These are phyloP conservation scores for Zygoascus ofunaensis DNA, from an alignment of 805 yeast species.

Conservation along the genomic window DNA sequence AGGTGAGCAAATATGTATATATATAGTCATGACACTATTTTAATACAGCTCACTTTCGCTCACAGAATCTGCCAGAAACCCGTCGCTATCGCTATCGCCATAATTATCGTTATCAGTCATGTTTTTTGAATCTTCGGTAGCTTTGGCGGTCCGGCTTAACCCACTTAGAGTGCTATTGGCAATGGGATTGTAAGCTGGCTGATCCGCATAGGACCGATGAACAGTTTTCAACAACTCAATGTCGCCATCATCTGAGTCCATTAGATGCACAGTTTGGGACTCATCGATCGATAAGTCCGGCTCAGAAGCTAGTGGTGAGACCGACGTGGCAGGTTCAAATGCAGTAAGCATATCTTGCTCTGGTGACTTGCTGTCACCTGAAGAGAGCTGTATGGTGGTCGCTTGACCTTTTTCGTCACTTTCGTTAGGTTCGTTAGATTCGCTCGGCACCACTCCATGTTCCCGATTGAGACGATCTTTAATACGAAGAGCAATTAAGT, in stretches of 20 bases:
- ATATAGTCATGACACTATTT: no score
- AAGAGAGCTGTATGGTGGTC: background rate
- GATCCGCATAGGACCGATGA: background rate
- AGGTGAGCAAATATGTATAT: no score
- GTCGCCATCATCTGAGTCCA: background rate
- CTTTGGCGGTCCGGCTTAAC: no score
- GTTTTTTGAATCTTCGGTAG: no score
- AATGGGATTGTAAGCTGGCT: no score
- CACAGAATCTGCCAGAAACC: constrained; percentile 19
- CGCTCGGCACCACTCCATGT: constrained; percentile 17
- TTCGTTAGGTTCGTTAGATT: constrained; percentile 4
- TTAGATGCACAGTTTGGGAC: background rate
- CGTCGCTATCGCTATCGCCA: constrained; percentile 4
- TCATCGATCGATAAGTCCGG: background rate
- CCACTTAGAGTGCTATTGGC: no score
- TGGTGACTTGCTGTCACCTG: background rate
- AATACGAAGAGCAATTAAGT: constrained; percentile 27
- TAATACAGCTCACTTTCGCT: constrained; percentile 19
- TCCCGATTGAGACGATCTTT: constrained; percentile 15
- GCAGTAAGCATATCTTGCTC: background rate
- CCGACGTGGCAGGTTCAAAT: background rate
- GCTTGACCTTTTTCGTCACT: background rate
- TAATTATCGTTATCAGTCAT: no score
- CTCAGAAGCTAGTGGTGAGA: background rate
- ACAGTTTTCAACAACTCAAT: background rate